A percentile compares a stretch with the other conserved stretches of the same genome.
Evolutionary conservation across 2,329 filamentous ascomycete genomes (phyloP).

Genomic region (Aureobasidium zeae): DNA sequence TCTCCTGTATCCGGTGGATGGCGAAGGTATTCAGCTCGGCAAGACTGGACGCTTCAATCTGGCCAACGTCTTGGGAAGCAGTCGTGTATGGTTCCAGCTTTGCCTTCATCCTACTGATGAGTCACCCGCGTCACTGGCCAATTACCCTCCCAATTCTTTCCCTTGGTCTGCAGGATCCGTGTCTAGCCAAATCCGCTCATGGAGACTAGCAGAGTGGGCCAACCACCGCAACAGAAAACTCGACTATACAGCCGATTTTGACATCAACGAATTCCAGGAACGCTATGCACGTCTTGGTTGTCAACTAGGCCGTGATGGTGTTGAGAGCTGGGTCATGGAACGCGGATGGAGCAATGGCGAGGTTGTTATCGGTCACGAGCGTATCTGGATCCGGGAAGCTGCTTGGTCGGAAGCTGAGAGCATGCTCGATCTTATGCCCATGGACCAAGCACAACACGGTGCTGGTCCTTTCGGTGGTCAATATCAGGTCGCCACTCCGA

Average conservation of each 20-base stretch:
- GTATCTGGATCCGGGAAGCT: conserved; percentile 88
- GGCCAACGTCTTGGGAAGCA: conserved; percentile 63
- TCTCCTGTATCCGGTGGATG: conserved; percentile 67
- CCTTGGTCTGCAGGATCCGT: conserved; percentile 90
- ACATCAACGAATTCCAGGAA: conserved; percentile 80
- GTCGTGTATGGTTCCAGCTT: conserved; percentile 91
- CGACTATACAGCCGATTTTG: conserved; percentile 95
- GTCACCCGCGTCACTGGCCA: conserved; percentile 63
- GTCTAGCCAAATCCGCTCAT: conserved; percentile 83
- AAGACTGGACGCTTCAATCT: conserved; percentile 72
- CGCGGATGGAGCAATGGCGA: conserved; percentile 98
- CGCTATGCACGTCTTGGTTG: conserved; percentile 80
- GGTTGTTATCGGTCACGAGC: conserved; percentile 80
- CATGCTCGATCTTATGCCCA: conserved; percentile 81
- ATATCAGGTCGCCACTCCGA: conserved; percentile 54
- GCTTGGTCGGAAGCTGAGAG: conserved; percentile 98
- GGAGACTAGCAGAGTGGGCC: conserved; percentile 92
- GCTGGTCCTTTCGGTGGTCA: conserved; percentile 58
- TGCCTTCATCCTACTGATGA: conserved; percentile 88
- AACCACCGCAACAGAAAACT: conserved; percentile 84
- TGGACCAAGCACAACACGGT: conserved; percentile 45
- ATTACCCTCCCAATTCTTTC: conserved; percentile 61
- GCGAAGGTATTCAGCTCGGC: conserved; percentile 72
- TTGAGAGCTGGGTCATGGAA: conserved; percentile 89
- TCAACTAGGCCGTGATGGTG: conserved; percentile 79